Conservation (phyloP, 345 rosid genomes). For the Eucalyptus albens region DNA sequence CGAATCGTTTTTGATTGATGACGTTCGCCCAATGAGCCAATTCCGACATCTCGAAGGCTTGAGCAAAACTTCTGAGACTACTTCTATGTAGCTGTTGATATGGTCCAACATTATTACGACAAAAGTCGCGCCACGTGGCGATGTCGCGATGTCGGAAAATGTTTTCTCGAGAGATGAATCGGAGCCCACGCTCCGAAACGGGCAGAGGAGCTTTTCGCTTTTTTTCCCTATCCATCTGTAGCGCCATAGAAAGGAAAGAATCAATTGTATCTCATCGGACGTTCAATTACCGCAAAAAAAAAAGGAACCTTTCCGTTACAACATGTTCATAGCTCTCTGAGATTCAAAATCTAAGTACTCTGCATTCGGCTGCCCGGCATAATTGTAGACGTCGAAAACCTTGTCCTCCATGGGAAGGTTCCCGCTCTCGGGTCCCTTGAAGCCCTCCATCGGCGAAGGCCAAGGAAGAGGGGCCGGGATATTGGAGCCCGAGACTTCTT, state of each 20-base stretch:
- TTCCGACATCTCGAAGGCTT: background rate
- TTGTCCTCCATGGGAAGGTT: constrained; percentile 26
- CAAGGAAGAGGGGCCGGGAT: constrained; percentile 49
- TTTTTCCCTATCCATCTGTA: background rate
- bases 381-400: constrained; percentile 39
- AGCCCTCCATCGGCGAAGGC: constrained; percentile 53
- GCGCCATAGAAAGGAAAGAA: background rate
- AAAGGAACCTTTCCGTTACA: constrained; percentile 7
- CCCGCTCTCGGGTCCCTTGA: constrained; percentile 43
- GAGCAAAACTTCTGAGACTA: background rate
- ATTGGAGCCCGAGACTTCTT: constrained; percentile 53
- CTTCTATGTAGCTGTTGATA: background rate
- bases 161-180: background rate
- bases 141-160: background rate
- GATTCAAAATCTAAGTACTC: constrained; percentile 38
- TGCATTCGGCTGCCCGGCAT: constrained; percentile 22
- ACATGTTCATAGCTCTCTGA: constrained; percentile 30
- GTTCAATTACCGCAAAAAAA: background rate
- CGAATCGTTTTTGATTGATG: background rate
- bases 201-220: background rate
- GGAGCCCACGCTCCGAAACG: background rate
- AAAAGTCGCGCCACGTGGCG: background rate
- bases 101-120: background rate
- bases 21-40: background rate
- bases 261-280: background rate